Percentiles rank a stretch among this genome's conserved stretches.
Evolutionary conservation across 2,329 filamentous ascomycete species (phyloP).

Genomic region (Penicillium thymicola): DNA sequence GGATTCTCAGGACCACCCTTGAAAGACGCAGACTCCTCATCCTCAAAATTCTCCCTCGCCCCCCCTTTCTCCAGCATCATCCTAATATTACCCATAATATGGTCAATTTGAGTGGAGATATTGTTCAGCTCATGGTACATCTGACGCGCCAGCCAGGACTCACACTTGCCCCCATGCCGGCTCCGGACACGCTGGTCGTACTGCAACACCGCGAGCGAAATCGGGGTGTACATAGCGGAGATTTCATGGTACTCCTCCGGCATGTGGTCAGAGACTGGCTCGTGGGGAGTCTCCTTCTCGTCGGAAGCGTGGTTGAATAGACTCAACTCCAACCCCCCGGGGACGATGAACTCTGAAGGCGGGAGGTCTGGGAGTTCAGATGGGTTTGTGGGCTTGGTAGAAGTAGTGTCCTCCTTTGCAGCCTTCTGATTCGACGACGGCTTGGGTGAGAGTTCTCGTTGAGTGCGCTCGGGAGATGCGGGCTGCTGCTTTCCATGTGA

Average conservation of each 20-base stretch:
- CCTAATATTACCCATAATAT: neutral
- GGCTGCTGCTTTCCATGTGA: neutral
- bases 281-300: neutral
- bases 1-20: neutral
- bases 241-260: neutral
- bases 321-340: neutral
- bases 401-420: neutral
- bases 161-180: neutral
- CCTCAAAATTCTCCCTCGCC: neutral
- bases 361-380: neutral
- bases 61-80: neutral
- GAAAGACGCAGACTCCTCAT: neutral
- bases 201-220: neutral
- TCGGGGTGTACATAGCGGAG: neutral
- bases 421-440: neutral
- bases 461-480: neutral
- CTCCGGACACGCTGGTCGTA: neutral
- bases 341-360: neutral
- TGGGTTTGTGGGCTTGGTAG: neutral
- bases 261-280: neutral
- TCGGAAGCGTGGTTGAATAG: neutral
- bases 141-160: neutral
- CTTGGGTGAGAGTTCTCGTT: neutral
- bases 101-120: neutral
- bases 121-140: neutral